Conservation (phyloP, 345 rosid species). For the Citrus sp. region DNA sequence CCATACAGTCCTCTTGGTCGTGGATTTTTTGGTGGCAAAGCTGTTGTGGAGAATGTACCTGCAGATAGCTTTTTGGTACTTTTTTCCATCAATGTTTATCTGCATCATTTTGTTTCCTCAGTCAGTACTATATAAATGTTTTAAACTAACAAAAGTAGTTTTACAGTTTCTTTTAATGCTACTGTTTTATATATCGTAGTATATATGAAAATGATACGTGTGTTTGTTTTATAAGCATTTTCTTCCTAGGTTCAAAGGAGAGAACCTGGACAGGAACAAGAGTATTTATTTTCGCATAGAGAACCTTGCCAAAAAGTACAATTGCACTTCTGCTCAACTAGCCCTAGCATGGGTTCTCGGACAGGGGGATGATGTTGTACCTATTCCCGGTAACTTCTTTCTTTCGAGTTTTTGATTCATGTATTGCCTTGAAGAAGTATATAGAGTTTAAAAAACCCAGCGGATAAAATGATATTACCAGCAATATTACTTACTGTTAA, state of each 20-base stretch:
- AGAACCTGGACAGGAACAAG: conserved; percentile 48
- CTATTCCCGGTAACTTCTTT: conserved; percentile 38
- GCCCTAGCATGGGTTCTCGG: conserved; percentile 51
- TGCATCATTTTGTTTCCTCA: too few relatives aligned
- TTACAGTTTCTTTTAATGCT: neutral
- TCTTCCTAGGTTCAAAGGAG: conserved; percentile 40
- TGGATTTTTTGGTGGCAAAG: conserved; percentile 58
- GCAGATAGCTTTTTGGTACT: conserved; percentile 32
- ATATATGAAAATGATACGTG: neutral
- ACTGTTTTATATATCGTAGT: neutral
- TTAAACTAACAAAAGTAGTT: neutral
- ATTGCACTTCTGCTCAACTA: conserved; percentile 45
- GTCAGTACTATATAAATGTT: too few relatives aligned
- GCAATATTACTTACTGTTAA: neutral
- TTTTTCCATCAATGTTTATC: neutral
- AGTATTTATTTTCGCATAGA: conserved; percentile 33
- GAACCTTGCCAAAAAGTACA: conserved; percentile 36
- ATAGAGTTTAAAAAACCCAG: too few relatives aligned
- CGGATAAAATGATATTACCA: neutral
- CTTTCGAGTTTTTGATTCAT: neutral
- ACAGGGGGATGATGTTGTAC: conserved; percentile 41
- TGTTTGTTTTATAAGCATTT: conserved; percentile 21
- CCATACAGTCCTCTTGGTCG: conserved; percentile 57
- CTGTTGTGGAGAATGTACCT: conserved; percentile 36
- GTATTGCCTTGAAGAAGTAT: too few relatives aligned